These are phyloP conservation scores for Hapsidospora chrysogenum DNA, from an alignment of 495 filamentous ascomycete species.

Conservation along the genomic window DNA sequence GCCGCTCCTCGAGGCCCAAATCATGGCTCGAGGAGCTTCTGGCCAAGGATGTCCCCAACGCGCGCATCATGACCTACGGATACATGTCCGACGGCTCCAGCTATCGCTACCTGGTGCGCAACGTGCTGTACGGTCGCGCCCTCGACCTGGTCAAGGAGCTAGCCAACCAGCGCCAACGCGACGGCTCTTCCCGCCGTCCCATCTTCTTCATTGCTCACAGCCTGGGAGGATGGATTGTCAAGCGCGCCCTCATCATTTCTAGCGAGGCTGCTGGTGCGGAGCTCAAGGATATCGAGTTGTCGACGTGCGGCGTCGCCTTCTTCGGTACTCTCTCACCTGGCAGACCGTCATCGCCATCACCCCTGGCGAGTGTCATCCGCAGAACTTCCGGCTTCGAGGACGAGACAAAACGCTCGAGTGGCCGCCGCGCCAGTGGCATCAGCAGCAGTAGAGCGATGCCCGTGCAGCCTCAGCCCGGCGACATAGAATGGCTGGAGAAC, in stretches of 20 bases:
- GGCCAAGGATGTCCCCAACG: slow-evolving; percentile 10
- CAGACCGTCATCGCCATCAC: neutral
- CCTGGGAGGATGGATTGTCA: slow-evolving; percentile 28
- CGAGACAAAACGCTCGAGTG: neutral
- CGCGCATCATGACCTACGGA: slow-evolving; percentile 16
- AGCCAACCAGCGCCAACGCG: neutral
- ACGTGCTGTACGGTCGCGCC: slow-evolving; percentile 3
- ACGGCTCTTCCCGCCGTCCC: slow-evolving; percentile 7
- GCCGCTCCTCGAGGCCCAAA: too few relatives aligned
- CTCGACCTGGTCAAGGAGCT: slow-evolving; percentile 4
- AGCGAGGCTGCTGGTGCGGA: slow-evolving; percentile 1
- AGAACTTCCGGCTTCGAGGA: slow-evolving; percentile 1
- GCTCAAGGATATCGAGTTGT: slow-evolving; percentile 2
- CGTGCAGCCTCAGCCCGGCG: neutral
- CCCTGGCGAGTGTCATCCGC: slow-evolving; percentile 3
- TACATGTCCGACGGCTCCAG: slow-evolving; percentile 8
- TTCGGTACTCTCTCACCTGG: slow-evolving; percentile 3
- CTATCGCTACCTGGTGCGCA: slow-evolving; percentile 3
- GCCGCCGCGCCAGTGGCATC: too few relatives aligned
- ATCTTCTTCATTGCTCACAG: slow-evolving; percentile 29
- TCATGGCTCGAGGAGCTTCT: slow-evolving; percentile 17
- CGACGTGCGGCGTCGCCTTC: slow-evolving; percentile 3
- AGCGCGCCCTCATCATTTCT: slow-evolving; percentile 15
- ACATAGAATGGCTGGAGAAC: slow-evolving; percentile 3
- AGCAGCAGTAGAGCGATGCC: neutral